A percentile compares a stretch with the other conserved stretches of the same genome.
phyloP scores from a whole-genome alignment of 305 asterid genomes.

The Fraxinus platypoda region DNA sequence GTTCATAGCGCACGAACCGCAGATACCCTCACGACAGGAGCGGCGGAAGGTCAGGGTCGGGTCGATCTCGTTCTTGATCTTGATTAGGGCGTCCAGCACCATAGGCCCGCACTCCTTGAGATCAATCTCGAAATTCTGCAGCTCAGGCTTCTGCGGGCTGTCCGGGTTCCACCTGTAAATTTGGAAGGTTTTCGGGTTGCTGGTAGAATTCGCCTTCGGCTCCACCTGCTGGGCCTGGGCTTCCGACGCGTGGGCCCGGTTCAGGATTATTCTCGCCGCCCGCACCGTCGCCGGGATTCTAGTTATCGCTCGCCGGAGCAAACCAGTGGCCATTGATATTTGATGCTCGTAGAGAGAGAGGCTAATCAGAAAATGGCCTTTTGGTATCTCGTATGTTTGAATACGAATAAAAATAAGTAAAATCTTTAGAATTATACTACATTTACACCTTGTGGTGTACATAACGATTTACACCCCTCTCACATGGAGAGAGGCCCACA shows the following conservation, averaged over 20 bases:
- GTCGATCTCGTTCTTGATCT: neutral
- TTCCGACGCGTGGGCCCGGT: neutral
- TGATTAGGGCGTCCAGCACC: neutral
- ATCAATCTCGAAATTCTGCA: neutral
- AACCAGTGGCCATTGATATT: neutral
- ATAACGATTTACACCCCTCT: too few relatives aligned
- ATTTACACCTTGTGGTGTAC: too few relatives aligned
- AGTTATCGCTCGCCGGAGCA: neutral
- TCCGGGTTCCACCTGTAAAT: slow-evolving; percentile 33
- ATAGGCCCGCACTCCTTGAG: slow-evolving; percentile 1
- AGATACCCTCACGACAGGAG: neutral
- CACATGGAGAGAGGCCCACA: too few relatives aligned
- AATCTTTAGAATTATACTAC: too few relatives aligned
- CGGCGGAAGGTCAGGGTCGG: neutral
- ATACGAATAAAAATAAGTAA: neutral
- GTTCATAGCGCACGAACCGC: neutral
- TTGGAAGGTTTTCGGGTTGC: slow-evolving; percentile 21
- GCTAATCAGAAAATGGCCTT: neutral
- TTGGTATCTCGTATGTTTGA: too few relatives aligned
- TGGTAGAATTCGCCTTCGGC: neutral
- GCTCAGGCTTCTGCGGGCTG: slow-evolving; percentile 31
- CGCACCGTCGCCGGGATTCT: neutral
- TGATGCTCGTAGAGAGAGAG: neutral
- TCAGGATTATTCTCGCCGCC: neutral
- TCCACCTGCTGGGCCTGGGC: neutral